These are phyloP conservation scores for Pyrus betulifolia DNA, from an alignment of 306 rosid species.

Conservation along the genomic window DNA sequence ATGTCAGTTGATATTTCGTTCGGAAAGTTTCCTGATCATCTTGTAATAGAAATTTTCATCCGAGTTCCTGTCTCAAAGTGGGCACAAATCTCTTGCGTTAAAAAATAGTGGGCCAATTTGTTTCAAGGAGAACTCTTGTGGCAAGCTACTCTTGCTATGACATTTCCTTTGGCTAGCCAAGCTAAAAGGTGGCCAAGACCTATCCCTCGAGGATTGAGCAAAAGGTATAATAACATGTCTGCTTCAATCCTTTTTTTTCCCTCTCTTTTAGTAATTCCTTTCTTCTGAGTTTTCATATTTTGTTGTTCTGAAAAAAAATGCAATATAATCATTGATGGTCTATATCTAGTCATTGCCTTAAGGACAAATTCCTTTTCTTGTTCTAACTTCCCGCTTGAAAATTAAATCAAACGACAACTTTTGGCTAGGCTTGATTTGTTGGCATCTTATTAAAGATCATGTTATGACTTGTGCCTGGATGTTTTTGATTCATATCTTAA, in stretches of 20 bases:
- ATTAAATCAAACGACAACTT: not conserved
- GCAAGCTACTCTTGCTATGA: constrained; percentile 52
- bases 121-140: constrained; percentile 52
- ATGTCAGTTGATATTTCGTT: constrained; percentile 20
- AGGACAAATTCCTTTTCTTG: not conserved
- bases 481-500: not conserved
- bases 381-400: not conserved
- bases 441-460: not conserved
- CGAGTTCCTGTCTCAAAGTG: constrained; percentile 49
- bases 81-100: constrained; percentile 45
- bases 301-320: not conserved
- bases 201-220: constrained; percentile 44
- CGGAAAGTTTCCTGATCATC: constrained; percentile 57
- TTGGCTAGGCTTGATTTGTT: not conserved
- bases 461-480: not conserved
- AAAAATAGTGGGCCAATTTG: constrained; percentile 59
- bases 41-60: constrained; percentile 55
- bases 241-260: not conserved
- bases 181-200: constrained; percentile 68
- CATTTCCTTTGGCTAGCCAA: constrained; percentile 39
- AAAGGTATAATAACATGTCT: constrained; percentile 34
- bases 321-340: not conserved
- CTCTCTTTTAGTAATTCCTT: not conserved
- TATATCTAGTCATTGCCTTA: not conserved
- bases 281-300: not conserved